Conservation (phyloP, 257 asterid species). For the Capsicum pubescens region DNA sequence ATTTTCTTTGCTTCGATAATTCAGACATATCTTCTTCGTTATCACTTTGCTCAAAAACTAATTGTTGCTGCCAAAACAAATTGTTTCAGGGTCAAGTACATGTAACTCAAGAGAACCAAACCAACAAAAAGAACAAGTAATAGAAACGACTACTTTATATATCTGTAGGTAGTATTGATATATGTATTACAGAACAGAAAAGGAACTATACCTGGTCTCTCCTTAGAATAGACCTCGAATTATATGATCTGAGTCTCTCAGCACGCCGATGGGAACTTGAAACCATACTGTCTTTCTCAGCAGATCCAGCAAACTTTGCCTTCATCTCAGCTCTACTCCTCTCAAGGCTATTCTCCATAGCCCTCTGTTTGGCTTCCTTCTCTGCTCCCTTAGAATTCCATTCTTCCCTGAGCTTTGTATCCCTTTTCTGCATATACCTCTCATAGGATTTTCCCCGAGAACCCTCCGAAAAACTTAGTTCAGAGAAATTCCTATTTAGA, state of each 20-base stretch:
- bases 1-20: conserved; percentile 47
- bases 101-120: conserved; percentile 42
- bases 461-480: conserved; percentile 62
- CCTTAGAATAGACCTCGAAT: conserved; percentile 57
- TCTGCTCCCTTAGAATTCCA: conserved; percentile 82
- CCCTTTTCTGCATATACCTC: conserved; percentile 80
- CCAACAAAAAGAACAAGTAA: conserved; percentile 37
- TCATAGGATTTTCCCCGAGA: conserved; percentile 83
- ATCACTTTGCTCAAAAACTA: conserved; percentile 78
- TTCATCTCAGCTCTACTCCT: conserved; percentile 84
- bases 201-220: conserved; percentile 77
- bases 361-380: conserved; percentile 87
- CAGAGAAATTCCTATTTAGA: conserved; percentile 50
- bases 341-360: conserved; percentile 88
- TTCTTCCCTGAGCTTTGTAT: conserved; percentile 86
- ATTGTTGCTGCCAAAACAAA: conserved; percentile 67
- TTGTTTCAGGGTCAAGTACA: conserved; percentile 49
- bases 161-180: conserved; percentile 32
- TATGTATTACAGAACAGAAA: conserved; percentile 33
- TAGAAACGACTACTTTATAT: conserved; percentile 26
- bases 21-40: conserved; percentile 63
- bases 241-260: conserved; percentile 84
- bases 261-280: conserved; percentile 61
- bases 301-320: conserved; percentile 67
- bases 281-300: conserved; percentile 46